Evolutionary conservation across 2,329 filamentous ascomycete species (phyloP).

Genomic region (Exophiala aquamarina): DNA sequence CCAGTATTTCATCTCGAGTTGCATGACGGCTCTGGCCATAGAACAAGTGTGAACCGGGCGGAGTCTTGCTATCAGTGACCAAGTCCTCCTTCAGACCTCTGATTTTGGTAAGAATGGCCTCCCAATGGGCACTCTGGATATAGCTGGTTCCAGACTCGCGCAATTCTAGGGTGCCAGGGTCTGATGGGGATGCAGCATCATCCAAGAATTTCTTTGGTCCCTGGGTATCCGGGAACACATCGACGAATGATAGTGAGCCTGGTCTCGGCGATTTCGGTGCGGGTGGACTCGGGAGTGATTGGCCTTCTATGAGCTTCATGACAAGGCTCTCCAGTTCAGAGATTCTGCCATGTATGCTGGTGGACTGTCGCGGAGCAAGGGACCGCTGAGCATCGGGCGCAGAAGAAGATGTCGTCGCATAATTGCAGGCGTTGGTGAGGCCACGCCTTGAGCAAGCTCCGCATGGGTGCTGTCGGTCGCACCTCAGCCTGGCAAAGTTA

Average conservation of each 20-base stretch:
- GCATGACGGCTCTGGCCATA: constrained; percentile 29
- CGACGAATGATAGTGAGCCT: constrained; percentile 23
- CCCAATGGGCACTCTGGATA: constrained; percentile 34
- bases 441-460: constrained; percentile 30
- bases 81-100: constrained; percentile 29
- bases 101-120: constrained; percentile 32
- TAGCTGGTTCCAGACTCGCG: constrained; percentile 31
- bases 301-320: constrained; percentile 52
- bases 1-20: constrained; percentile 32
- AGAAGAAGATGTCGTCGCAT: constrained; percentile 30
- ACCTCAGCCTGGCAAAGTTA: constrained; percentile 30
- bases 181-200: constrained; percentile 27
- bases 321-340: constrained; percentile 55
- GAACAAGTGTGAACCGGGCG: constrained; percentile 28
- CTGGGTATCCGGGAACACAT: constrained; percentile 24
- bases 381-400: constrained; percentile 27
- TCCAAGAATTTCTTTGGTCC: constrained; percentile 23
- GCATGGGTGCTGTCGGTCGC: constrained; percentile 34
- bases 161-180: constrained; percentile 30
- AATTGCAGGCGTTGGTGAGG: constrained; percentile 32
- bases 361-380: constrained; percentile 31
- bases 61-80: constrained; percentile 24
- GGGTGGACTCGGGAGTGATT: constrained; percentile 23
- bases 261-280: constrained; percentile 22
- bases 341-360: constrained; percentile 30